phyloP scores from a whole-genome alignment of 306 rosid genomes.

The Boehmeria nivea region DNA sequence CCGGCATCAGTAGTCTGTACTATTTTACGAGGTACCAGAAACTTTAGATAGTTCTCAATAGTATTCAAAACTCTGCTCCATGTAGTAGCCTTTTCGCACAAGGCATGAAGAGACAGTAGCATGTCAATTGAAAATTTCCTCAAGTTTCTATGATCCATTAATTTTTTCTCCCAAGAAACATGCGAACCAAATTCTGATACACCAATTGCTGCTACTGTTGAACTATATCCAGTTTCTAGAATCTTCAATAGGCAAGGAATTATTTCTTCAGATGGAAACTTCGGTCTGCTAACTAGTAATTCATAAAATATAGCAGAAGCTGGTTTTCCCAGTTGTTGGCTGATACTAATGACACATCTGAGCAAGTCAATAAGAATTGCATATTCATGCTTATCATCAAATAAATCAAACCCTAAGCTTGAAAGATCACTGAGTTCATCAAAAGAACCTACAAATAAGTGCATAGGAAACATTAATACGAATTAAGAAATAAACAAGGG shows the following conservation, averaged over 20 bases:
- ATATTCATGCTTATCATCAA: slow-evolving; percentile 44
- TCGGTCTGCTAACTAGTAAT: slow-evolving; percentile 44
- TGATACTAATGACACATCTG: slow-evolving; percentile 54
- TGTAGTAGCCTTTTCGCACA: slow-evolving; percentile 55
- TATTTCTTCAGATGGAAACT: slow-evolving; percentile 61
- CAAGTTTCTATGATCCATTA: slow-evolving; percentile 53
- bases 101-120: slow-evolving; percentile 73
- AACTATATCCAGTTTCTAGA: slow-evolving; percentile 66
- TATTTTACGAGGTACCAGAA: slow-evolving; percentile 73
- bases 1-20: slow-evolving; percentile 35
- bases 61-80: slow-evolving; percentile 67
- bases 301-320: slow-evolving; percentile 76
- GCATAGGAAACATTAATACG: slow-evolving; percentile 4
- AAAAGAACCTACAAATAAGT: slow-evolving; percentile 53
- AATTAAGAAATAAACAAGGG: slow-evolving; percentile 1
- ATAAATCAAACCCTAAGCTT: slow-evolving; percentile 35
- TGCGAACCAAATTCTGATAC: slow-evolving; percentile 39
- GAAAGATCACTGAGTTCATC: slow-evolving; percentile 54
- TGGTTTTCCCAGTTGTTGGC: slow-evolving; percentile 79
- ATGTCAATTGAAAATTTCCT: slow-evolving; percentile 76
- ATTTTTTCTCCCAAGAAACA: slow-evolving; percentile 47
- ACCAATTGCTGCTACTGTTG: slow-evolving; percentile 37
- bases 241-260: slow-evolving; percentile 50
- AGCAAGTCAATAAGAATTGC: slow-evolving; percentile 62
- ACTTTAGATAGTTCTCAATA: slow-evolving; percentile 63